Base-by-base conservation (phyloP, 1,284 basidiomycete species). In the Cutaneotrichosporon mucoides region DNA sequence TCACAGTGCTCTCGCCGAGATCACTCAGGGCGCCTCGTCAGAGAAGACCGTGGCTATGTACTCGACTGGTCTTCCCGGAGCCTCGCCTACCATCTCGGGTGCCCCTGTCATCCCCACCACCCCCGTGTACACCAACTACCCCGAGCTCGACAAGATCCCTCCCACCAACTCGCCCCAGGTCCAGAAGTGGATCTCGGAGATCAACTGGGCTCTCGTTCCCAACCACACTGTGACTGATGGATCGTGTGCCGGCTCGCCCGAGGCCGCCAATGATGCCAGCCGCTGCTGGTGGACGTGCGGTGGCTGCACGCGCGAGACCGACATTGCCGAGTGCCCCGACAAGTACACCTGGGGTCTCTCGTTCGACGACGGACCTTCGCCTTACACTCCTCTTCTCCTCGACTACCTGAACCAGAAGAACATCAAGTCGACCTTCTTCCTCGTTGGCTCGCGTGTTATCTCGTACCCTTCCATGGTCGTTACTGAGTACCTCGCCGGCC, bases 201-300 rank as follows among this genome's bases (percentile, higher is more conserved):
- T 76, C 48, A 65, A 74, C 60, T 62, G 72, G 52, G 47, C 57
- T 48, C 65, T 68, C 38, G 68, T 76, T 0, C 76, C 77, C 55
- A 68, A 60, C 37, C 76, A 70, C 61, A 63, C 56, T 49, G 54
- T 62, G 24, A 73, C 74, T 6, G 71, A 70, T 36, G 73, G 74
- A 40, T 68, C 65, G 51, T 91, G 88, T 67, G 72, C 82, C 2
- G 80, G 84, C 45, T 88, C 89, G 69, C 78, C 83, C 0, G 81
- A 73, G 2, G 85, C 86, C 6, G 84, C 83, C 7, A 76, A 81
- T 7, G 82, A 89, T 5, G 6, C 35, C n/a, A 78, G 78, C 11
- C 82, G 84, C 59, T 89, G 88, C 77, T 92, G 90, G 90, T 93
- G 90, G 90, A 90, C 89, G 7, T 92, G 90, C 73, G 84, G 86